These are phyloP conservation scores for Moesziomyces sp. DNA, from an alignment of 1,284 basidiomycete genomes.

Conservation along the genomic window DNA sequence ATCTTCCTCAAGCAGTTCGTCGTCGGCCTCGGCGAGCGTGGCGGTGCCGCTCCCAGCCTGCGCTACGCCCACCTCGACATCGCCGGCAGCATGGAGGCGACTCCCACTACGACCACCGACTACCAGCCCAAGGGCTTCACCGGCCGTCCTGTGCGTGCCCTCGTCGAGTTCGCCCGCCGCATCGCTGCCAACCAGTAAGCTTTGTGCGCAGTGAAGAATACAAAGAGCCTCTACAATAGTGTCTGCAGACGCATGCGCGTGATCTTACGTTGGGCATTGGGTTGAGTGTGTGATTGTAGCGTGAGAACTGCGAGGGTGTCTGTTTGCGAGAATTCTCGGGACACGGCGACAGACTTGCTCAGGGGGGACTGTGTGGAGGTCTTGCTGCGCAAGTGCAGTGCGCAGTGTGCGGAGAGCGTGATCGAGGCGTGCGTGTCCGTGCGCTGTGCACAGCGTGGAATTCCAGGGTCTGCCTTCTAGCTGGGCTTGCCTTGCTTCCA, in stretches of 20 bases:
- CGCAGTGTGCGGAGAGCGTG: slow-evolving; percentile 8
- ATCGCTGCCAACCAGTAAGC: slow-evolving; percentile 25
- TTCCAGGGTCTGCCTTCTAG: slow-evolving; percentile 1
- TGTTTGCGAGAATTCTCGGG: slow-evolving; percentile 3
- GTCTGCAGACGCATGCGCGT: no score
- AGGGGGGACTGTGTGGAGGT: slow-evolving; percentile 26
- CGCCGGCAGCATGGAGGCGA: slow-evolving; percentile 77
- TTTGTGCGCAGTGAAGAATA: no score
- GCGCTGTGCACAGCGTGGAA: slow-evolving; percentile 6
- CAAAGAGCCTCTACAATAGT: no score
- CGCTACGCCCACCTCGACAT: slow-evolving; percentile 73
- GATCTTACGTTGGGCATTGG: no score
- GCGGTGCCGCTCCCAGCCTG: slow-evolving; percentile 44
- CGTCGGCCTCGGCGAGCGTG: slow-evolving; percentile 63
- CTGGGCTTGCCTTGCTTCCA: slow-evolving; percentile 2
- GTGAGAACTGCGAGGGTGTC: neutral
- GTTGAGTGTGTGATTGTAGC: neutral
- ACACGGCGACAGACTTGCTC: slow-evolving; percentile 2
- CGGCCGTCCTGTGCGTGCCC: slow-evolving; percentile 79
- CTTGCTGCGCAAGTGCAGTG: neutral
- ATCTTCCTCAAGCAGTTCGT: slow-evolving; percentile 83
- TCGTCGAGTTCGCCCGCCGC: slow-evolving; percentile 67
- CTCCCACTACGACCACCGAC: slow-evolving; percentile 70
- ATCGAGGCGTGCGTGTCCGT: slow-evolving; percentile 40
- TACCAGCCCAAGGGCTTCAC: slow-evolving; percentile 84